Evolutionary conservation across 257 asterid genomes (phyloP).

Genomic region (Solanum stenotomum): DNA sequence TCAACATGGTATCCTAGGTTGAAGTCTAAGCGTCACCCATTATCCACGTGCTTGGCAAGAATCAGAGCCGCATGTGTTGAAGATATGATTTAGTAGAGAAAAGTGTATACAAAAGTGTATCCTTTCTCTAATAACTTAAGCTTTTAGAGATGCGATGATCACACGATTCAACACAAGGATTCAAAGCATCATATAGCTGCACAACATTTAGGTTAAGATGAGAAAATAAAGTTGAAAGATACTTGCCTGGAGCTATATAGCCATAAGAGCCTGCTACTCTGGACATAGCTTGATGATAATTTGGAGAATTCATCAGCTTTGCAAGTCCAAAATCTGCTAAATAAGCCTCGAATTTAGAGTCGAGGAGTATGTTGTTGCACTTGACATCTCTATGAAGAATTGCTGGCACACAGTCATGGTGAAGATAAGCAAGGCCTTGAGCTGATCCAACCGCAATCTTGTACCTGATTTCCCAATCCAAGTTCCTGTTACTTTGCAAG

Average conservation of each 20-base stretch:
- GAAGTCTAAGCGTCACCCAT: not conserved
- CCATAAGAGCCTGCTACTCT: constrained; percentile 92
- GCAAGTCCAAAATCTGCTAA: constrained; percentile 98
- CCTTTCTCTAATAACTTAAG: not conserved
- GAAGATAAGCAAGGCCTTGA: constrained; percentile 93
- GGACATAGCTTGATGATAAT: constrained; percentile 82
- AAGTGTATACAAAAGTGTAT: not conserved
- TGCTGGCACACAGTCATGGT: constrained; percentile 80
- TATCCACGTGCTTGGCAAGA: not conserved
- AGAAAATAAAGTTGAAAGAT: not conserved
- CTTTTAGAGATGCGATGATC: not conserved
- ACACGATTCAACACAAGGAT: not conserved
- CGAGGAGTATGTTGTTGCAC: constrained; percentile 85
- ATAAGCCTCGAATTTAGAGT: constrained; percentile 72
- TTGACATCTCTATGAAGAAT: constrained; percentile 90
- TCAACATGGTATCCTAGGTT: not conserved
- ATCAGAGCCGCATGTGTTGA: not conserved
- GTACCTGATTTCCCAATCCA: constrained; percentile 93
- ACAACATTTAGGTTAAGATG: not conserved
- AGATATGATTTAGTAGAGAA: not conserved
- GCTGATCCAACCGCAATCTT: constrained; percentile 88
- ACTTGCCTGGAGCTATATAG: constrained; percentile 92
- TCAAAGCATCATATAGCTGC: not conserved
- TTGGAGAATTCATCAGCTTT: constrained; percentile 76
- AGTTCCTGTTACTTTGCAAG: constrained; percentile 49